phyloP scores from a whole-genome alignment of 768 basidiomycete genomes.

The Leccinum ochraceum region DNA sequence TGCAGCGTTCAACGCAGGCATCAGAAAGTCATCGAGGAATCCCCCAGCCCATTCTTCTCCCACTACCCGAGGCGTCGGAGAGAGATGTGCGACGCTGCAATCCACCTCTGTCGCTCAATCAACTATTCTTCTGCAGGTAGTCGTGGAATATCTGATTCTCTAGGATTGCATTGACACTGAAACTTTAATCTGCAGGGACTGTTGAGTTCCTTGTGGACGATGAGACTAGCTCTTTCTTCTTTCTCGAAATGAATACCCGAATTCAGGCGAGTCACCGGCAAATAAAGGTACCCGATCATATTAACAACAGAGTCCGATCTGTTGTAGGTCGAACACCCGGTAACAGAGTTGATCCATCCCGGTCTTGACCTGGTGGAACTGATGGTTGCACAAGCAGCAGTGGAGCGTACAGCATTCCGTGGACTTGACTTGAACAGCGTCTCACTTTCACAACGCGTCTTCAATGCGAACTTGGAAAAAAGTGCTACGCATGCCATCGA shows the following conservation, averaged over 20 bases:
- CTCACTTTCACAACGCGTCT: constrained; percentile 42
- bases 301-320: background rate
- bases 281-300: background rate
- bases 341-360: constrained; percentile 57
- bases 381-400: constrained; percentile 61
- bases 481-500: constrained; percentile 47
- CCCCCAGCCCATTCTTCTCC: constrained; percentile 59
- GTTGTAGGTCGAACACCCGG: constrained; percentile 65
- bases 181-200: constrained; percentile 43
- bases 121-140: constrained; percentile 61
- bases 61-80: constrained; percentile 44
- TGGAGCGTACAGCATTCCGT: constrained; percentile 28
- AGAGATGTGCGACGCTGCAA: constrained; percentile 54
- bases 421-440: constrained; percentile 19
- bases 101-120: constrained; percentile 47
- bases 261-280: constrained; percentile 44
- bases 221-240: constrained; percentile 54
- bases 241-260: constrained; percentile 73
- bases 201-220: constrained; percentile 69
- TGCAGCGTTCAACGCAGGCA: constrained; percentile 69
- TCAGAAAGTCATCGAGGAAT: constrained; percentile 75
- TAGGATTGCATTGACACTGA: background rate
- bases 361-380: constrained; percentile 63
- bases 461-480: constrained; percentile 27
- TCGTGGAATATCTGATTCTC: background rate